phyloP scores from a whole-genome alignment of 2,329 filamentous ascomycete genomes.

The Iodosphaeria phyllophila region DNA sequence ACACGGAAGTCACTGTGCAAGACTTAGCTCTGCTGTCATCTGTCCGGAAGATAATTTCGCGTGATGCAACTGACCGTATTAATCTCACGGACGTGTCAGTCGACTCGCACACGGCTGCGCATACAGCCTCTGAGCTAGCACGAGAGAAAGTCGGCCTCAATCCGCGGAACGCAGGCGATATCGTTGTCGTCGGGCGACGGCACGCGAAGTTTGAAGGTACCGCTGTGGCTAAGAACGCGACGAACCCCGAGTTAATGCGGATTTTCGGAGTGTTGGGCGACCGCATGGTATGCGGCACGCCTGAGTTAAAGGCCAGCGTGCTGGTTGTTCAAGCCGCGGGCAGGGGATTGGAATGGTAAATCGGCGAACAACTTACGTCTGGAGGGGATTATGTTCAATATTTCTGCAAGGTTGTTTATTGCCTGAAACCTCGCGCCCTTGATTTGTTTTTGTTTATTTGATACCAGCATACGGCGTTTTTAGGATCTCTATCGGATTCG shows the following conservation, averaged over 20 bases:
- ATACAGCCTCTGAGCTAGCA: constrained; percentile 31
- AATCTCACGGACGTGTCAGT: constrained; percentile 31
- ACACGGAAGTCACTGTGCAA: constrained; percentile 14
- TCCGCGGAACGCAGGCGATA: constrained; percentile 47
- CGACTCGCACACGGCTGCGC: constrained; percentile 16
- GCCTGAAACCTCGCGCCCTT: too few relatives aligned
- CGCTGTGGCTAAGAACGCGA: constrained; percentile 6
- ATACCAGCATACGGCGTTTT: too few relatives aligned
- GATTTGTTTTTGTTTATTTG: too few relatives aligned
- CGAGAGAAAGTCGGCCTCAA: constrained; percentile 39
- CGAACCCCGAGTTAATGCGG: constrained; percentile 21
- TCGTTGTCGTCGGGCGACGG: constrained; percentile 46
- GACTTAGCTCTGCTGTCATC: constrained; percentile 17
- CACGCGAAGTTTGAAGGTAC: constrained; percentile 16
- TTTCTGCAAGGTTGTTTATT: too few relatives aligned
- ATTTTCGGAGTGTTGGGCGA: constrained; percentile 42
- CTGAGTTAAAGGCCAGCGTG: constrained; percentile 44
- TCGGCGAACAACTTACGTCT: too few relatives aligned
- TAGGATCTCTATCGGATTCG: too few relatives aligned
- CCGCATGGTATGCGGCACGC: constrained; percentile 36
- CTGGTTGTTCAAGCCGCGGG: constrained; percentile 46
- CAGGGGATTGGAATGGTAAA: constrained; percentile 5
- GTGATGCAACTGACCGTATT: constrained; percentile 15
- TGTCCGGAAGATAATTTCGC: constrained; percentile 14
- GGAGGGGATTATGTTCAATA: too few relatives aligned